Evolutionary conservation across 2,329 filamentous ascomycete species (phyloP).

Genomic region (Massarina eburnea): DNA sequence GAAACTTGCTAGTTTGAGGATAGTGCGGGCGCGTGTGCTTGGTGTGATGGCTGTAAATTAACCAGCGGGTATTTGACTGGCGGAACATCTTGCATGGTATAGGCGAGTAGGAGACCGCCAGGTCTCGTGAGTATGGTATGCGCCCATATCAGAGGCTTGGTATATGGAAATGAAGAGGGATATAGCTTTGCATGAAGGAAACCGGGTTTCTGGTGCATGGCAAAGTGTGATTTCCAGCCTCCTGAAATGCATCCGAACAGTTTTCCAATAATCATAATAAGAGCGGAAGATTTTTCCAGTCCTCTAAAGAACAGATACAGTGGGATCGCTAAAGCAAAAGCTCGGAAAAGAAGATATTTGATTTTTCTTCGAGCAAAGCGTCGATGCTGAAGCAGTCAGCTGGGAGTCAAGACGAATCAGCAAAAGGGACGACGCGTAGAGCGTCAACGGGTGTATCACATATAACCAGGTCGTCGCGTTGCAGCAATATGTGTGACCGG

Average conservation of each 20-base stretch:
- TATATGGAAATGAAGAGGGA: background rate
- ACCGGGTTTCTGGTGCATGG: too few species aligned
- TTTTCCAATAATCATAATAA: too few species aligned
- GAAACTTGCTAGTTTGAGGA: conserved; percentile 10
- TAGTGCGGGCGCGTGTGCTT: conserved; percentile 6
- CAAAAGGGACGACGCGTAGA: background rate
- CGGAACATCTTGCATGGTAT: conserved; percentile 7
- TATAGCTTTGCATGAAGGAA: too few species aligned
- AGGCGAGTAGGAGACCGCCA: background rate
- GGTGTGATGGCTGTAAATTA: conserved; percentile 1
- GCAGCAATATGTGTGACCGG: background rate
- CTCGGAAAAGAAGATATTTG: too few species aligned
- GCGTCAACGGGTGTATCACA: background rate
- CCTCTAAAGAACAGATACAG: too few species aligned
- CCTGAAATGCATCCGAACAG: too few species aligned
- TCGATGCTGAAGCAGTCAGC: too few species aligned
- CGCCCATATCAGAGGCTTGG: background rate
- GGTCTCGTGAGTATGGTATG: background rate
- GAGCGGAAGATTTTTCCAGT: too few species aligned
- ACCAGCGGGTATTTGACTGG: conserved; percentile 11
- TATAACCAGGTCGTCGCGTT: background rate
- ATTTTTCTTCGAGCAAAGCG: too few species aligned
- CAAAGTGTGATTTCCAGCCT: too few species aligned
- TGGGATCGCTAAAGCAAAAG: too few species aligned
- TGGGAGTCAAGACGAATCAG: too few species aligned